Evolutionary conservation across 1,139 yeast species (phyloP).

Genomic region (Cylindricascospora bacillispora): DNA sequence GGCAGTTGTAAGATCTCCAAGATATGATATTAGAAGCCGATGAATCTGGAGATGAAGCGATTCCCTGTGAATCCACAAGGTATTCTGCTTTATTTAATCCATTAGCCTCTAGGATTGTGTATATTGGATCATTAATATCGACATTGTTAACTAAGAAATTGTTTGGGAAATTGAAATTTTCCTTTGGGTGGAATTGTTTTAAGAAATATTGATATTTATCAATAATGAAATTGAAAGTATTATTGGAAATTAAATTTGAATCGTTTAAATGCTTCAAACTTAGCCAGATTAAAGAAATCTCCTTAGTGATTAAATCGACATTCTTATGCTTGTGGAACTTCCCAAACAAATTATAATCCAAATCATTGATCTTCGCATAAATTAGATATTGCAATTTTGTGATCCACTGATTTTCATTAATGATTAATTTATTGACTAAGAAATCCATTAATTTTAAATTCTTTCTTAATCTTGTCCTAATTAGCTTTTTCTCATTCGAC

Average conservation of each 20-base stretch:
- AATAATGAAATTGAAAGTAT: conserved; percentile 12
- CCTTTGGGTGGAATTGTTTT: conserved; percentile 19
- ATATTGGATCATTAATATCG: conserved; percentile 16
- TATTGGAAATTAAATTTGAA: conserved; percentile 7
- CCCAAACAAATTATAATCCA: conserved; percentile 30
- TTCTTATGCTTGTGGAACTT: conserved; percentile 46
- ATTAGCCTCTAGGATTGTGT: conserved; percentile 7
- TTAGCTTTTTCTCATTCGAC: conserved; percentile 32
- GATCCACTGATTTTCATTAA: conserved; percentile 25
- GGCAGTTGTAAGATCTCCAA: conserved; percentile 72
- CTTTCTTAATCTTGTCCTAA: conserved; percentile 57
- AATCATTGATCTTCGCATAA: conserved; percentile 49
- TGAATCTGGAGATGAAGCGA: conserved; percentile 14
- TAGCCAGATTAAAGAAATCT: conserved; percentile 17
- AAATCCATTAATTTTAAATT: conserved; percentile 37
- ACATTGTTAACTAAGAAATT: conserved; percentile 12
- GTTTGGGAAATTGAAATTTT: too few species aligned
- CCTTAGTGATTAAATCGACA: conserved; percentile 12
- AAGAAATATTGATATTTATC: conserved; percentile 20
- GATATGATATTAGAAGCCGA: conserved; percentile 32
- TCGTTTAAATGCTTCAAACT: conserved; percentile 13
- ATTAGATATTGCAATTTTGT: conserved; percentile 45
- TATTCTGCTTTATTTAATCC: conserved; percentile 30
- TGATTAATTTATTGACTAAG: conserved; percentile 34
- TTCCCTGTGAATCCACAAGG: conserved; percentile 8